Conservation (phyloP, 2,329 filamentous ascomycete genomes). For the Aureobasidium sp. region DNA sequence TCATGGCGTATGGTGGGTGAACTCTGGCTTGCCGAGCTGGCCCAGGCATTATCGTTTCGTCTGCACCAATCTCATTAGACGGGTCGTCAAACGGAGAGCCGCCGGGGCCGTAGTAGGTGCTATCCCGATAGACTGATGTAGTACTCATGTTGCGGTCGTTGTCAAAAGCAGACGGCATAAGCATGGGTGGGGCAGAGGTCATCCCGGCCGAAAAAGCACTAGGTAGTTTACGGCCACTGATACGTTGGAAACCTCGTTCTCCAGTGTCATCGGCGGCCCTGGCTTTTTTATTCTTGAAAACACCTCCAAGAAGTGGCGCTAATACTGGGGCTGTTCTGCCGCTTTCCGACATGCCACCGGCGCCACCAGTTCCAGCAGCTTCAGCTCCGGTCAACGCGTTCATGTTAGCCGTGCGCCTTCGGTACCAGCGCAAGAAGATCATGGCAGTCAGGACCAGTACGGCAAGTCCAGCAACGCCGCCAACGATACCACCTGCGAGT, state of each 20-base stretch:
- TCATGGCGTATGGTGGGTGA: slow-evolving; percentile 26
- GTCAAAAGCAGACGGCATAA: slow-evolving; percentile 20
- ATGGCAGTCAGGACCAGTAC: slow-evolving; percentile 46
- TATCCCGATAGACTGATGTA: slow-evolving; percentile 41
- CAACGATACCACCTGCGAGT: slow-evolving; percentile 57
- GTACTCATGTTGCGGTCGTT: slow-evolving; percentile 26
- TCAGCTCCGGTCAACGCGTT: slow-evolving; percentile 25
- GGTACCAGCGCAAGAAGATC: slow-evolving; percentile 48
- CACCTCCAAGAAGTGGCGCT: slow-evolving; percentile 18
- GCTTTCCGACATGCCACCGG: slow-evolving; percentile 36
- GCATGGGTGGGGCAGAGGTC: slow-evolving; percentile 26
- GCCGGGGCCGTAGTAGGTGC: slow-evolving; percentile 36
- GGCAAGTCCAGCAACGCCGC: slow-evolving; percentile 52
- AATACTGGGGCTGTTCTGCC: slow-evolving; percentile 31
- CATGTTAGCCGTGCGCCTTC: slow-evolving; percentile 30
- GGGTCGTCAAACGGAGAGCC: slow-evolving; percentile 24
- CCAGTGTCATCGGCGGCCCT: slow-evolving; percentile 6
- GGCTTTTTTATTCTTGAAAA: slow-evolving; percentile 16
- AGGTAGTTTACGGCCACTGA: slow-evolving; percentile 44
- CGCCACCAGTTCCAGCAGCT: slow-evolving; percentile 17
- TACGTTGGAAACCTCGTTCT: slow-evolving; percentile 41
- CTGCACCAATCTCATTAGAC: slow-evolving; percentile 12
- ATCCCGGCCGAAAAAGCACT: slow-evolving; percentile 44
- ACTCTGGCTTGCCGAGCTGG: slow-evolving; percentile 29
- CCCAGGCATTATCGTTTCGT: slow-evolving; percentile 26